Evolutionary conservation across 306 rosid genomes (phyloP), one percentile per base, ranked within the genome.

Genomic region (Pterocarpus santalinus): DNA sequence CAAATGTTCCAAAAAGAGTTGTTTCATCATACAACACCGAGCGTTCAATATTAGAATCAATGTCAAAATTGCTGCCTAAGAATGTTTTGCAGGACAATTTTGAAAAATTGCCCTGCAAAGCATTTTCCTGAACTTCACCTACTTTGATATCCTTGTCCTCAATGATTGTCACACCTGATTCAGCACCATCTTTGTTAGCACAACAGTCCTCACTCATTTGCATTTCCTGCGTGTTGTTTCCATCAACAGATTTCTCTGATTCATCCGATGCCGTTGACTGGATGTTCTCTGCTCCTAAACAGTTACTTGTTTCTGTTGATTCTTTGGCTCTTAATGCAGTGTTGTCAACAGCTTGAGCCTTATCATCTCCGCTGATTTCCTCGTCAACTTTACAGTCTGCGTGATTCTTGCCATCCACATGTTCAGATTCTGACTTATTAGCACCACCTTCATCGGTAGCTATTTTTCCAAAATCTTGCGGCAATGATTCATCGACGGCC

Each of bases 41-140:
- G 78, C 89, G 81, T 81, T 84, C 88, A 80, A 90, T 82, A 76
- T 80, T 84, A 36, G 85, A 63, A 82, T 75, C 88, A 64, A 16
- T 66, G 72, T 85, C 87, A 80, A 81, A 87, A 77, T 84, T 83
- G 80, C 83, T 90, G 80, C 81, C 78, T 68, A 81, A 85, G 80
- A 81, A 65, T 76, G 80, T 52, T 72, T 84, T 89, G 88, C 91
- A 79, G 64, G 90, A 85, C 88, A 78, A 61, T 74, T 91, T 84
- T 73, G 90, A 89, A 90, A 90, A 87, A 60, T 86, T 90, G 60
- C 83, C 91, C 88, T 77, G 92, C 97, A 88, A 83, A 85, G 53
- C 82, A 79, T 65, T 77, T 76, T 49, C 88, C 80, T 82, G 56
- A 61, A 58, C 86, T 75, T 84, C 90, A 39, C 76, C 87, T 49